Conservation (phyloP, 257 asterid species). For the Primulina tabacum region DNA sequence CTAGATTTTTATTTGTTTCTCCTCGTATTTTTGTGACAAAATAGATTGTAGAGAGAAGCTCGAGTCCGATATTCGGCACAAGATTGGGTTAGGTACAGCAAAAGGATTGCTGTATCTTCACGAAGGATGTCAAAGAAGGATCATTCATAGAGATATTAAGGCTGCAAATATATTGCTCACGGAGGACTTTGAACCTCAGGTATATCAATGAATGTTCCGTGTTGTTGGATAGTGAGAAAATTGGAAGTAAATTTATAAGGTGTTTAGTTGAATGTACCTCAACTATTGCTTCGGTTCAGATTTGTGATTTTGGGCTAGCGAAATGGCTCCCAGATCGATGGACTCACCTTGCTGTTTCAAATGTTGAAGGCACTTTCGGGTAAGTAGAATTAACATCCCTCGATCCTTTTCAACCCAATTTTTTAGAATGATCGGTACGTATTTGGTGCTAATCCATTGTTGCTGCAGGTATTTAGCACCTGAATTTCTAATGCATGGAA, state of each 20-base stretch:
- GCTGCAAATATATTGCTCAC: background rate
- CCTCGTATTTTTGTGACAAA: background rate
- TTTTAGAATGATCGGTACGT: background rate
- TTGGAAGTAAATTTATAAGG: background rate
- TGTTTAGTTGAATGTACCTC: conserved; percentile 3
- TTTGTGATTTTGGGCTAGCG: conserved; percentile 42
- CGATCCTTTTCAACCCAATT: background rate
- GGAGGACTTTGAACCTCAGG: background rate
- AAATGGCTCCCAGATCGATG: conserved; percentile 36
- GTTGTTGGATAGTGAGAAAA: background rate
- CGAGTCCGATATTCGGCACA: background rate
- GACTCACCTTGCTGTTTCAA: conserved; percentile 30
- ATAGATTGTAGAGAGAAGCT: background rate
- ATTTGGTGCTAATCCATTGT: background rate
- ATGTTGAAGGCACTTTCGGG: conserved; percentile 39
- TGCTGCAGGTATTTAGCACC: conserved; percentile 52
- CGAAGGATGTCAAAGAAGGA: background rate
- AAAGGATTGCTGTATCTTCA: conserved; percentile 1
- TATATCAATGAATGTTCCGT: background rate
- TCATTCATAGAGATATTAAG: background rate
- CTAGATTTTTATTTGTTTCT: background rate
- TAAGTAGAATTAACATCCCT: background rate
- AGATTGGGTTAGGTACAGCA: background rate
- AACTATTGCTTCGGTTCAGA: conserved; percentile 20
- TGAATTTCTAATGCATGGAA: conserved; percentile 58